phyloP scores from a whole-genome alignment of 139 green algal genomes.

The Picochlorum sp. region DNA sequence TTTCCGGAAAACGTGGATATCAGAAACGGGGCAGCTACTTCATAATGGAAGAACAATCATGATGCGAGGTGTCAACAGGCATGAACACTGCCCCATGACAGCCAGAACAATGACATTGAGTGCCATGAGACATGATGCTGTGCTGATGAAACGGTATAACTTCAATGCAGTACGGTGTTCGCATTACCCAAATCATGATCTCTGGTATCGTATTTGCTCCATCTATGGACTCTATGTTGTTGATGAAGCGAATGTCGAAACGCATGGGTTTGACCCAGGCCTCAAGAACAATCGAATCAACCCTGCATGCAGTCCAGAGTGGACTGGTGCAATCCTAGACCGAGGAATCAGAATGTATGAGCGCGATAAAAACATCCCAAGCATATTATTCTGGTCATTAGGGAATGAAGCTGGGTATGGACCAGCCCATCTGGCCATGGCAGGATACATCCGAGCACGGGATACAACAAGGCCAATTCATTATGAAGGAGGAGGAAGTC shows the following conservation, averaged over 20 bases:
- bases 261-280: constrained; percentile 87
- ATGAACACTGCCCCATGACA: constrained; percentile 72
- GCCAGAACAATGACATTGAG: constrained; percentile 41
- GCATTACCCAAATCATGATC: constrained; percentile 90
- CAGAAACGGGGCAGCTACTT: constrained; percentile 49
- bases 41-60: constrained; percentile 76
- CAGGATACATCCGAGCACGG: constrained; percentile 31
- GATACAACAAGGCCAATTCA: constrained; percentile 49
- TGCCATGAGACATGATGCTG: constrained; percentile 64
- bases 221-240: constrained; percentile 83
- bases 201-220: constrained; percentile 87
- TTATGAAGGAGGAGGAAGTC: constrained; percentile 72
- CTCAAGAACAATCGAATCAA: constrained; percentile 58
- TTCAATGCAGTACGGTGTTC: constrained; percentile 91
- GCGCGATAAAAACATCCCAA: constrained; percentile 81
- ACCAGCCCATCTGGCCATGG: constrained; percentile 57
- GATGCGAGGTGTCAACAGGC: constrained; percentile 82
- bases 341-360: constrained; percentile 68
- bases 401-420: constrained; percentile 91
- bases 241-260: constrained; percentile 97
- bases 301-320: constrained; percentile 56
- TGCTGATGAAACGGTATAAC: constrained; percentile 89
- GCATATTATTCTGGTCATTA: constrained; percentile 87
- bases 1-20: constrained; percentile 63
- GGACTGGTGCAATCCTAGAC: constrained; percentile 67